Base-by-base conservation (phyloP, 805 yeast species). In the Saccharomycopsis babjevae region DNA sequence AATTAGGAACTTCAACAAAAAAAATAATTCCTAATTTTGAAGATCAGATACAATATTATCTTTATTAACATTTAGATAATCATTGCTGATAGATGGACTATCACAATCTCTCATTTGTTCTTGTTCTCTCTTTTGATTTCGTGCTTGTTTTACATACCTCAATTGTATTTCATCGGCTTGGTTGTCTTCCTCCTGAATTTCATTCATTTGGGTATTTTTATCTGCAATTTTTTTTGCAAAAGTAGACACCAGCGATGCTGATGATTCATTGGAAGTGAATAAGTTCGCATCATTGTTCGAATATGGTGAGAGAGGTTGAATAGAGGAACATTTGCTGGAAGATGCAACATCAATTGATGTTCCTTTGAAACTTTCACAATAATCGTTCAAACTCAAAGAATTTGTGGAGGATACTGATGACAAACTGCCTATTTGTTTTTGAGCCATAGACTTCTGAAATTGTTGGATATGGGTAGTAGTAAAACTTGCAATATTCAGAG, bases 11-110 rank as follows among this genome's bases (percentile, higher is more conserved):
- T 25, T 25, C 52, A 46, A 46, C 2, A 46, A 22, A 25, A 13
- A 20, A 25, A 46, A 25, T 3, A 46, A 46, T 25, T 3, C 13
- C 32, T 46, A 46, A 18, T 25, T 25, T 10, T 25, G 52, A 46
- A 46, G 32, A 46, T 46, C 52, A 46, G 52, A 46, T 46, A 46
- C 52, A 22, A 46, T 46, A 46, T 46, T 46, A 46, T 46, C 52
- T 46, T 46, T 46, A 16, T 20, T 46, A 46, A 46, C n/a, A 46
- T 25, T 46, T 28, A 46, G 22, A 18, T 46, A 46, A 46, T 46
- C 52, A 2, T 46, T 46, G 32, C 52, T 46, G 7, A 46, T 46
- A 2, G 52, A 46, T 13, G 52, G 52, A 13, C 52, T 46, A 18
- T 46, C 52, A 46, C 52, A 46, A 25, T 46, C 52, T 46, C 32